Evolutionary conservation across 2,329 filamentous ascomycete species (phyloP), one percentile per base, ranked within the genome.

Genomic region (Pezicula carpinea): DNA sequence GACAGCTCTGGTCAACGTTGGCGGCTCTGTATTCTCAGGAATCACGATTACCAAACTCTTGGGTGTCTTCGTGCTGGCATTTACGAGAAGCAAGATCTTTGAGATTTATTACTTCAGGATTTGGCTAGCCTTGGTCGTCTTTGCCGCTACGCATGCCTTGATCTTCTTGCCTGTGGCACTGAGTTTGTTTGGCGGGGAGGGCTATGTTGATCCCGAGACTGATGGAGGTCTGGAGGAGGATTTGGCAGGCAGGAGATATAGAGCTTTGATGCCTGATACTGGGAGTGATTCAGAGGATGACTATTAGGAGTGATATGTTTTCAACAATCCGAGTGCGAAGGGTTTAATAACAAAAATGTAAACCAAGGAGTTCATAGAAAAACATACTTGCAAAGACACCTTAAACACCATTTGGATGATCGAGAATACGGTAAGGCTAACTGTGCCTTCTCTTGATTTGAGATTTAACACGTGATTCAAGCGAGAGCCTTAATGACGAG

Each of bases 21-120:
- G 93, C 2, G 89, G 87, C 5, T 93, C 87, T 39, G 95, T 99
- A 11, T 95, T 99, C 62, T 95, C 87, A 26, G 93, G 93, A 2
- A 99, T 99, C 65, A 97, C 92, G 0, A 76, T 99, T 44, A 99
- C 93, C 2, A 99, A 99, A 69, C 77, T 99, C 1, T 73, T 99
- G 2, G 93, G 93, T 3, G 92, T 99, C 0, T 85, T 79, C 39
- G 93, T 99, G 31, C 74, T 99, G 17, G 93, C 93, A 0, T 99
- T 96, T 62, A 99, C 93, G 6, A 76, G 88, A 43, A 95, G 89
- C 66, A 99, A 97, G 79, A 99, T 99, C 62, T 99, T 99, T 60
- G 95, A 99, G 72, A 89, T 99, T 48, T 99, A 99, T 70, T 99
- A 99, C 69, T 99, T 99, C 76, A 80, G 93, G 36, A 87, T 99